phyloP scores from a whole-genome alignment of 371 early-diverging fungal species.

The Mucor plumbeus region DNA sequence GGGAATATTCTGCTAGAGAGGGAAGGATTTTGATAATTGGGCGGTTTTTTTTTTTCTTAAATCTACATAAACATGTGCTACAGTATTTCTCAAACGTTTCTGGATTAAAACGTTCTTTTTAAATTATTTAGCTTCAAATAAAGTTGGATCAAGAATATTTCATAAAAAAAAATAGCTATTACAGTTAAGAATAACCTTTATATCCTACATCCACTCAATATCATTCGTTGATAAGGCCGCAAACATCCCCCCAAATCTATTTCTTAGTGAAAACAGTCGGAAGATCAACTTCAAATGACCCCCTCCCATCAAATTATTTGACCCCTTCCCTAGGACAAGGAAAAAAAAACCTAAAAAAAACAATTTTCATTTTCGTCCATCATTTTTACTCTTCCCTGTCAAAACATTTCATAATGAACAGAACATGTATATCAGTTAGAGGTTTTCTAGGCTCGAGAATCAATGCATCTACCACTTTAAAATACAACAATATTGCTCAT shows the following conservation, averaged over 20 bases:
- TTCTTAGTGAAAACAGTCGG: not conserved
- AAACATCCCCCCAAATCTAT: not conserved
- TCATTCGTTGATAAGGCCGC: no score
- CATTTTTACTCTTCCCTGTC: slow-evolving; percentile 1
- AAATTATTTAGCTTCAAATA: no score
- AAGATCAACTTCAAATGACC: not conserved
- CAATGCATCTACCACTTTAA: not conserved
- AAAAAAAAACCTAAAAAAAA: slow-evolving; percentile 5
- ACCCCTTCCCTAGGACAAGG: not conserved
- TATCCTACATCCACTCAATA: no score
- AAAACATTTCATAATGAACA: not conserved
- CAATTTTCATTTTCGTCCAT: not conserved
- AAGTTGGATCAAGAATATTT: no score
- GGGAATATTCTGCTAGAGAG: no score
- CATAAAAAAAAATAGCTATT: no score
- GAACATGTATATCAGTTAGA: not conserved
- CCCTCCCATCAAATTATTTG: slow-evolving; percentile 1
- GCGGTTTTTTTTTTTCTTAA: no score
- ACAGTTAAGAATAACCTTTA: no score
- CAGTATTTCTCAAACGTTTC: no score
- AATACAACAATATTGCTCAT: not conserved
- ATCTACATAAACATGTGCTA: no score
- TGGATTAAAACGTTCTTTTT: no score
- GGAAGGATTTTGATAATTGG: no score
- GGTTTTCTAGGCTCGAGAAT: not conserved